Base-by-base conservation (phyloP, 257 asterid genomes). In the Datura wrightii region DNA sequence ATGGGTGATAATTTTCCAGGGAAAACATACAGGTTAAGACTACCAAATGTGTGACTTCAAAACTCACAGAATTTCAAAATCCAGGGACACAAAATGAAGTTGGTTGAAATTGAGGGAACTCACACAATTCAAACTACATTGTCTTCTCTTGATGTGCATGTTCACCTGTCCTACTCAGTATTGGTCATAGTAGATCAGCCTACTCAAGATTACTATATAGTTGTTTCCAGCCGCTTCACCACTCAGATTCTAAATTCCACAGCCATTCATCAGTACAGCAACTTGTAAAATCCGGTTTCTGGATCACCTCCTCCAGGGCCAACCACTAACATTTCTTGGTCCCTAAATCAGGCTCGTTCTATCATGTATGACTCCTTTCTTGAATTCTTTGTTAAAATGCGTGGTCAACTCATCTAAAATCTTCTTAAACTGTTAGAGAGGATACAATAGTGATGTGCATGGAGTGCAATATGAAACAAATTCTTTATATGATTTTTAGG, bases 151-250 rank as follows among this genome's bases (percentile, higher is more conserved):
- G 95, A 94, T 44, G 88, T 94, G 71, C 97, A 94, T 56, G 95
- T 89, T 3, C 95, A 95, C 41, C 97, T 92, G 71, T 91, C 94
- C 84, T 89, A 88, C 86, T 91, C 97, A 4, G 92, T 92, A 48
- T 85, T 94, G 2, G 89, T 92, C 82, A 92, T 94, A 5, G 92
- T 94, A 4, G 85, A 93, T 65, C 93, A 88, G 85, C 87, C 91
- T 2, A 19, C 90, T 31, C 83, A 24, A 58, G 95, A 90, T 87
- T 94, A 92, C 88, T 82, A 90, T 84, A 87, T 93, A 0, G 91
- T 84, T 0, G 91, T 87, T 8, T 94, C 97, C 11, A 89, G 91
- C 2, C 92, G 94, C 5, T 89, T 91, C 89, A 67, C 88, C n/a
- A 31, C 31, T 24, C 31, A 24, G 31, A 24, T 24, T 24, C 31